phyloP scores from a whole-genome alignment of 2,329 filamentous ascomycete species.

The Penicillium brevicompactum region DNA sequence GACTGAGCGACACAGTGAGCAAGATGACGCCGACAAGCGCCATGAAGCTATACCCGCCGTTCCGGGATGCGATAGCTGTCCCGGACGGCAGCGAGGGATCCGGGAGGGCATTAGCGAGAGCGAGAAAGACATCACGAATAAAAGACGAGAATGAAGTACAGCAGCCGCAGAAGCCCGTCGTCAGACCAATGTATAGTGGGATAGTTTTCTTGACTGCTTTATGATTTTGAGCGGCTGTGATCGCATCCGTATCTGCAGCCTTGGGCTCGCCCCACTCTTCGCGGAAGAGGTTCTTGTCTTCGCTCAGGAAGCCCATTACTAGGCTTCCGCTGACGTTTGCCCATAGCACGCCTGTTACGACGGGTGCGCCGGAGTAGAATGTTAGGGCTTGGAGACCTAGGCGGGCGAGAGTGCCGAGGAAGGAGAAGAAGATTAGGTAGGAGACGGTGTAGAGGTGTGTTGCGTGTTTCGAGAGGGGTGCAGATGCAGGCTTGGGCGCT shows the following conservation, averaged over 20 bases:
- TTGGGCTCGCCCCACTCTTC: slow-evolving; percentile 59
- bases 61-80: slow-evolving; percentile 50
- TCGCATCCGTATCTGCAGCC: slow-evolving; percentile 29
- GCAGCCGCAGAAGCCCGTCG: slow-evolving; percentile 85
- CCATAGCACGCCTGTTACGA: slow-evolving; percentile 78
- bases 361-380: slow-evolving; percentile 73
- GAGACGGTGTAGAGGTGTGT: slow-evolving; percentile 72
- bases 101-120: slow-evolving; percentile 72
- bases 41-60: slow-evolving; percentile 79
- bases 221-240: slow-evolving; percentile 46
- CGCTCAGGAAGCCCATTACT: slow-evolving; percentile 80
- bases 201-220: slow-evolving; percentile 76
- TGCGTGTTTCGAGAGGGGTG: slow-evolving; percentile 51
- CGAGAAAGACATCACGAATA: slow-evolving; percentile 76
- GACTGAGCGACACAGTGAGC: slow-evolving; percentile 68
- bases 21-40: slow-evolving; percentile 76
- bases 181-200: slow-evolving; percentile 82
- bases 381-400: slow-evolving; percentile 79
- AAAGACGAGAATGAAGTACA: slow-evolving; percentile 90
- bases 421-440: slow-evolving; percentile 81
- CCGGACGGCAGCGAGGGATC: slow-evolving; percentile 50
- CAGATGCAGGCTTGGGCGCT: slow-evolving; percentile 10
- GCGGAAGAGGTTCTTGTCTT: slow-evolving; percentile 76
- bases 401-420: slow-evolving; percentile 80
- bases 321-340: slow-evolving; percentile 82